Percentiles rank a stretch among this genome's conserved stretches.
phyloP scores from a whole-genome alignment of 2,329 filamentous ascomycete genomes.

The Cladosporium colombiae region DNA sequence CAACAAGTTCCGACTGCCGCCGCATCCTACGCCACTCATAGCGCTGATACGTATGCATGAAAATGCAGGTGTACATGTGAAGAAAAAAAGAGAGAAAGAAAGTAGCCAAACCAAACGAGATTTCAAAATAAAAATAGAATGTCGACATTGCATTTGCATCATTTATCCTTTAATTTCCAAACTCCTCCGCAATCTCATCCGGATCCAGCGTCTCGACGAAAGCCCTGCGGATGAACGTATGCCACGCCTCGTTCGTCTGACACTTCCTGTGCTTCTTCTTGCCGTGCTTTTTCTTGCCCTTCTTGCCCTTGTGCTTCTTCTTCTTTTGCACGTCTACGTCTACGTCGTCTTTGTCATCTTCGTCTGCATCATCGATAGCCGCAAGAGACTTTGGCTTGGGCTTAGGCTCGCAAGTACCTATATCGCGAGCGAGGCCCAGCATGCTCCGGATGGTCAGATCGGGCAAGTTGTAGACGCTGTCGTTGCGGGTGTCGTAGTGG shows the following conservation, averaged over 20 bases:
- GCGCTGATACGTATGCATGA: neutral
- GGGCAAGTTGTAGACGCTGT: slow-evolving; percentile 70
- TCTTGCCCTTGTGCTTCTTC: slow-evolving; percentile 34
- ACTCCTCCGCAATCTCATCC: slow-evolving; percentile 59
- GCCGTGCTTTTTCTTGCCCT: slow-evolving; percentile 36
- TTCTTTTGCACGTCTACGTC: slow-evolving; percentile 34
- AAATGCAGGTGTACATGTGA: neutral
- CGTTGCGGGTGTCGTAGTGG: slow-evolving; percentile 82
- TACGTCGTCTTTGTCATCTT: slow-evolving; percentile 33
- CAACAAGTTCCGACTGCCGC: too few species aligned
- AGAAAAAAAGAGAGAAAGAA: too few species aligned
- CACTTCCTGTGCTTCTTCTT: slow-evolving; percentile 53
- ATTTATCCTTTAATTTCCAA: slow-evolving; percentile 28
- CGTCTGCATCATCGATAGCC: slow-evolving; percentile 32
- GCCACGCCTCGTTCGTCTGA: slow-evolving; percentile 68
- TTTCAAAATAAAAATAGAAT: too few species aligned
- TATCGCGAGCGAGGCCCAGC: slow-evolving; percentile 75
- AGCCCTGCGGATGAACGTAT: slow-evolving; percentile 73
- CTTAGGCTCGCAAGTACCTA: slow-evolving; percentile 58
- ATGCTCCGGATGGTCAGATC: slow-evolving; percentile 85
- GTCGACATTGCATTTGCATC: neutral
- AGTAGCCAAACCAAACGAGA: too few species aligned
- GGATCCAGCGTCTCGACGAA: slow-evolving; percentile 73
- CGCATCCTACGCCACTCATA: neutral
- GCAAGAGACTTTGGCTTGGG: slow-evolving; percentile 32